Conservation (phyloP, 768 basidiomycete species). For the Boletus barrowsii region DNA sequence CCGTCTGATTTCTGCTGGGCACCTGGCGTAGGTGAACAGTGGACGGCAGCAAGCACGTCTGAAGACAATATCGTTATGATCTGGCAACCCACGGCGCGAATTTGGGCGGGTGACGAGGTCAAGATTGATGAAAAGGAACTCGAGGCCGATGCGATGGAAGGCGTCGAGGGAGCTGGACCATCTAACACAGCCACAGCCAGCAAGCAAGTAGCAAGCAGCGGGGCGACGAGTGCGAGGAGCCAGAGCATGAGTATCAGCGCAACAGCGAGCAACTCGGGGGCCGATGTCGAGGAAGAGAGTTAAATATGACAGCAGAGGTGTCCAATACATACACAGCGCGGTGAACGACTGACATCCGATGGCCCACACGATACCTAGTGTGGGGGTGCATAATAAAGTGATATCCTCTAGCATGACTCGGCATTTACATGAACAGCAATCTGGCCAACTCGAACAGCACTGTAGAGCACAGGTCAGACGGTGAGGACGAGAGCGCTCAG, state of each 20-base stretch:
- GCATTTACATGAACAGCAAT: slow-evolving; percentile 58
- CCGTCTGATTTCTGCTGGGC: slow-evolving; percentile 97
- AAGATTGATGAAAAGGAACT: slow-evolving; percentile 83
- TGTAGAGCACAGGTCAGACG: slow-evolving; percentile 28
- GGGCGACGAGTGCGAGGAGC: slow-evolving; percentile 44
- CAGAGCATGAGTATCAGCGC: slow-evolving; percentile 64
- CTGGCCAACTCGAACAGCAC: slow-evolving; percentile 73
- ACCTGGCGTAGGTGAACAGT: slow-evolving; percentile 74
- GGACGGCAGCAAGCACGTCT: slow-evolving; percentile 84
- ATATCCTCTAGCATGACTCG: not conserved
- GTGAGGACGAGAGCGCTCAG: not conserved
- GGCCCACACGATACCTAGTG: not conserved
- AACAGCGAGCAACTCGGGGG: slow-evolving; percentile 47
- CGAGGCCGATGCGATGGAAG: slow-evolving; percentile 78
- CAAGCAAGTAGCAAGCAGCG: slow-evolving; percentile 26
- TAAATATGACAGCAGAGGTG: slow-evolving; percentile 14
- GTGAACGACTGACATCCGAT: slow-evolving; percentile 9
- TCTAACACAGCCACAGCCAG: slow-evolving; percentile 12
- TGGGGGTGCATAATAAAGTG: not conserved
- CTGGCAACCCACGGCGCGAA: slow-evolving; percentile 94
- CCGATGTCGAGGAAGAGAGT: slow-evolving; percentile 39
- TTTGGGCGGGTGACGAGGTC: slow-evolving; percentile 89
- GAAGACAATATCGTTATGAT: slow-evolving; percentile 98
- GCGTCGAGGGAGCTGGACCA: slow-evolving; percentile 47
- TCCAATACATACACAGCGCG: slow-evolving; percentile 6